A percentile compares a stretch with the other conserved stretches of the same genome.
phyloP scores from a whole-genome alignment of 2,329 filamentous ascomycete species.

The Hypoxylon sp. region DNA sequence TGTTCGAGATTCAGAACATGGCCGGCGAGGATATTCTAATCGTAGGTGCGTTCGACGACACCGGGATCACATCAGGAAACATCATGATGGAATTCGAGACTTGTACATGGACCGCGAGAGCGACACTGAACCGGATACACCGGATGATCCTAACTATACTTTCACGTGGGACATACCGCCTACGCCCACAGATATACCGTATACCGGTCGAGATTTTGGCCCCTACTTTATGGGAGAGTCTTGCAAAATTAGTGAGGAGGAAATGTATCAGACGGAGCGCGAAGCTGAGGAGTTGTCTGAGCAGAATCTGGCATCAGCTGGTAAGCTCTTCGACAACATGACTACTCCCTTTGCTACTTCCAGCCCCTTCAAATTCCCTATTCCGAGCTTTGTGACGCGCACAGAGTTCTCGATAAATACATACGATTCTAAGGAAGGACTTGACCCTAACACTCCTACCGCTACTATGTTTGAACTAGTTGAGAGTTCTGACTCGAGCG shows the following conservation, averaged over 20 bases:
- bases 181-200: slow-evolving; percentile 35
- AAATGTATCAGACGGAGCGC: slow-evolving; percentile 42
- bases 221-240: slow-evolving; percentile 35
- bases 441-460: slow-evolving; percentile 23
- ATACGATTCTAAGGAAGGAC: slow-evolving; percentile 43
- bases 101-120: not conserved
- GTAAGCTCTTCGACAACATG: slow-evolving; percentile 50
- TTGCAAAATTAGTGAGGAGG: slow-evolving; percentile 38
- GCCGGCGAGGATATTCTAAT: slow-evolving; percentile 83
- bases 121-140: slow-evolving; percentile 55
- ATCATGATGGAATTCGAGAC: slow-evolving; percentile 76
- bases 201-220: slow-evolving; percentile 2
- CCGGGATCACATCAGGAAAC: slow-evolving; percentile 81
- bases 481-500: slow-evolving; percentile 34
- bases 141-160: slow-evolving; percentile 13
- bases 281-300: slow-evolving; percentile 47
- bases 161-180: slow-evolving; percentile 36
- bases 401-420: slow-evolving; percentile 53
- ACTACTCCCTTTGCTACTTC: slow-evolving; percentile 41
- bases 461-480: slow-evolving; percentile 37
- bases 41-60: slow-evolving; percentile 84
- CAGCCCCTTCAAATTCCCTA: slow-evolving; percentile 41
- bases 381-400: slow-evolving; percentile 42
- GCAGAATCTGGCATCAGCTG: slow-evolving; percentile 48
- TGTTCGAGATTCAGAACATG: slow-evolving; percentile 75